phyloP scores from a whole-genome alignment of 2,329 filamentous ascomycete species.

The Epichloe sibirici region DNA sequence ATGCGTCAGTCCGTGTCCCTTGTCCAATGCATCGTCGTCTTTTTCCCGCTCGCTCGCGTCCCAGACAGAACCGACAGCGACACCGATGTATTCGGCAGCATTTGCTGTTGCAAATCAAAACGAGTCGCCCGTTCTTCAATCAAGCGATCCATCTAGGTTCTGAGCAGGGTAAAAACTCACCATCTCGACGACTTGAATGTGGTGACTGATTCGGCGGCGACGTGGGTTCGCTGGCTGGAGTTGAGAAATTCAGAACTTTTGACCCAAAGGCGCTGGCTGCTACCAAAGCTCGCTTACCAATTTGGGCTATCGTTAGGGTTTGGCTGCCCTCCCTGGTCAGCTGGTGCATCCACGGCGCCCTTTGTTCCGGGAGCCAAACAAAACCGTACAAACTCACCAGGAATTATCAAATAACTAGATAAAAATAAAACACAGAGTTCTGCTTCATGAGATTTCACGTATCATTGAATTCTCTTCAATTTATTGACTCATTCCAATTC shows the following conservation, averaged over 20 bases:
- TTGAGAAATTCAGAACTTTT: constrained; percentile 37
- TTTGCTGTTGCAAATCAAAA: not conserved
- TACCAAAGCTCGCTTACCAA: constrained; percentile 33
- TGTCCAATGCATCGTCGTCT: not conserved
- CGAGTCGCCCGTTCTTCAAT: not conserved
- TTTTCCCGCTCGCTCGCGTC: not conserved
- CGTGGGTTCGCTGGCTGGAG: constrained; percentile 35
- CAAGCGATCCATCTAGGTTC: not conserved
- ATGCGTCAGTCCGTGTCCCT: constrained; percentile 13
- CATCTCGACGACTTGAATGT: constrained; percentile 44
- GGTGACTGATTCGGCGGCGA: constrained; percentile 43
- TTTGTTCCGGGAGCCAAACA: not conserved
- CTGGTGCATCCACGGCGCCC: not conserved
- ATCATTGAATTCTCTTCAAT: not conserved
- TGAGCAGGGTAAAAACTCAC: constrained; percentile 28
- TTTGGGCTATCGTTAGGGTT: constrained; percentile 28
- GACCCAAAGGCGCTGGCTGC: constrained; percentile 24
- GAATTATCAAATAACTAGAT: not conserved
- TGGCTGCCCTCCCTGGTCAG: constrained; percentile 22
- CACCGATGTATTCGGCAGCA: not conserved
- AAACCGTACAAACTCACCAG: not conserved
- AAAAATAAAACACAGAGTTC: not conserved
- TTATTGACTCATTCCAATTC: not conserved
- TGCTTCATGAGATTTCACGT: not conserved
- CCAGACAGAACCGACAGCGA: not conserved